Base-by-base conservation (phyloP, 164 flowering plant genomes). In the Vitis amurensis region DNA sequence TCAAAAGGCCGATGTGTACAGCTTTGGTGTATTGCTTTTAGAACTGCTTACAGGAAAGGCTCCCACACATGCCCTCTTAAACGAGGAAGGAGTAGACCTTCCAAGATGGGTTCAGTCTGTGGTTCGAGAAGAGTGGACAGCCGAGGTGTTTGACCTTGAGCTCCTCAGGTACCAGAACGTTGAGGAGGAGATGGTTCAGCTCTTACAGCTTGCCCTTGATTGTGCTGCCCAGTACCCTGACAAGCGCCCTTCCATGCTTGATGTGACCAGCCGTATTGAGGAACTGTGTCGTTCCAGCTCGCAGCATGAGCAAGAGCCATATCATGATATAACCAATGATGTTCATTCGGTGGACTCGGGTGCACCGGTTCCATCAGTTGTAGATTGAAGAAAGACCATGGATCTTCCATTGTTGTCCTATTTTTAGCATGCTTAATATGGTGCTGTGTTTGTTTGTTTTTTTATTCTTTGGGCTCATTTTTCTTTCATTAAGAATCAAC, bases 51-150 rank as follows among this genome's bases (percentile, higher is more conserved):
- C 97, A 1, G 97, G 97, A 15, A 92, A 91, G 77, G 85, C 97
- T 15, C 98, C 97, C 0, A 85, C 89, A 0, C 93, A 94, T 52
- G 69, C 94, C 30, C 64, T 81, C 31, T 29, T 87, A 64, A 88
- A 89, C 30, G 98, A 90, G 74, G 98, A 90, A 48, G 98, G 94
- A 3, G 96, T 91, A 0, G 97, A 94, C 73, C 88, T 91, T 8
- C 98, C 98, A 2, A 82, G 94, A 61, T 94, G 98, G 98, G 98
- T 91, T 16, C 94, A 87, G 55, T 90, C 97, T 0, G 91, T 93
- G 23, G 92, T 89, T 11, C 79, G 82, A 19, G 97, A 94, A 55
- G 93, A 92, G 67, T 94, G 94, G 95, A 82, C 90, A 1, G 64
- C 91, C 0, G 91, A 91, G 84, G 94, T 94, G 31, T 91, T 94